phyloP scores from a whole-genome alignment of 495 filamentous ascomycete genomes.

The Thozetella sp. region DNA sequence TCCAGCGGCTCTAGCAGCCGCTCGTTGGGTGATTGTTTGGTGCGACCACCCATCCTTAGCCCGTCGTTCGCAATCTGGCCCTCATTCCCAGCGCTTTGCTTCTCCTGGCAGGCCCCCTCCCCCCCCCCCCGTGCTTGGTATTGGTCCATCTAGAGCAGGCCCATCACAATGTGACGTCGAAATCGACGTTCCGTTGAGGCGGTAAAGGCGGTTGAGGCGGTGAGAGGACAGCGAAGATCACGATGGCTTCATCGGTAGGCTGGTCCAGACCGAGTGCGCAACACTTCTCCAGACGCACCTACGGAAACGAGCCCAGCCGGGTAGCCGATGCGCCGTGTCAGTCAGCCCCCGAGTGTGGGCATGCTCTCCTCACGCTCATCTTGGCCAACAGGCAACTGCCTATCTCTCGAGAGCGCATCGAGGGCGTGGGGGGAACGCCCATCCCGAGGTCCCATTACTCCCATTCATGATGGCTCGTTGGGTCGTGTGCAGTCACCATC shows the following conservation, averaged over 20 bases:
- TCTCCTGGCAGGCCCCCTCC: not conserved
- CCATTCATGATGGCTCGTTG: not conserved
- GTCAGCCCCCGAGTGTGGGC: not conserved
- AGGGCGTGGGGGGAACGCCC: not conserved
- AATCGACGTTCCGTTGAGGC: not conserved
- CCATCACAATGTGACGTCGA: not conserved
- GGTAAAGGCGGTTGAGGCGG: conserved; percentile 2
- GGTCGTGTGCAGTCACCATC: not conserved
- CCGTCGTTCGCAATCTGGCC: too few species aligned
- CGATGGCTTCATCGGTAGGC: not conserved
- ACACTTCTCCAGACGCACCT: not conserved
- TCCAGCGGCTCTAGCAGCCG: too few species aligned
- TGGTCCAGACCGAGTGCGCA: not conserved
- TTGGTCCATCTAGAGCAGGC: not conserved
- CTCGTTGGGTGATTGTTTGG: too few species aligned
- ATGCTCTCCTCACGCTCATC: not conserved
- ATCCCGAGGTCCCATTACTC: too few species aligned
- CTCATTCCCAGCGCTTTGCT: not conserved
- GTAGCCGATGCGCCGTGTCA: not conserved
- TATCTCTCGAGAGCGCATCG: not conserved
- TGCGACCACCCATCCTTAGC: too few species aligned
- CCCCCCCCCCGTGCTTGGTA: not conserved
- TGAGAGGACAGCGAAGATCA: not conserved
- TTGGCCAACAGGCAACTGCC: not conserved
- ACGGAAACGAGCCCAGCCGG: not conserved